These are phyloP conservation scores for Pseudocercospora musae DNA, from an alignment of 2,329 filamentous ascomycete species.

Conservation along the genomic window DNA sequence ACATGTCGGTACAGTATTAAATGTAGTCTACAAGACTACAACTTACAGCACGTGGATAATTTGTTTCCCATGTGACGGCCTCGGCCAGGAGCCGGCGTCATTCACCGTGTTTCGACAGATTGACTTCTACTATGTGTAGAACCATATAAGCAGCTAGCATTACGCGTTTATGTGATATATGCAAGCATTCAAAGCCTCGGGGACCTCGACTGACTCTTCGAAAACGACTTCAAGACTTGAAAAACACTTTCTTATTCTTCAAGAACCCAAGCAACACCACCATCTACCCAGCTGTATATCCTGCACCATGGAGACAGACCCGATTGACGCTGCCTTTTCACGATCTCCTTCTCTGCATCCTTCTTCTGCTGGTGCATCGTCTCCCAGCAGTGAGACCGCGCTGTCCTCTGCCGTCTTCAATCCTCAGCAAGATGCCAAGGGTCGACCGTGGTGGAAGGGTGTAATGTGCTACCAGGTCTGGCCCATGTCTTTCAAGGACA, in stretches of 20 bases:
- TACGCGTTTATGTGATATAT: background rate
- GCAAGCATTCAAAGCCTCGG: background rate
- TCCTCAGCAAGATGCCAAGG: slow-evolving; percentile 10
- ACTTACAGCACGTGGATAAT: background rate
- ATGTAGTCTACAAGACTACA: background rate
- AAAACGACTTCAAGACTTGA: background rate
- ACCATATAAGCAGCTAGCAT: background rate
- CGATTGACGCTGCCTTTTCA: background rate
- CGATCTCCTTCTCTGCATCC: background rate
- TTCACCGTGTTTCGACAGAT: background rate
- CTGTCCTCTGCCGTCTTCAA: background rate
- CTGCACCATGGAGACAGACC: background rate
- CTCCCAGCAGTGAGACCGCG: background rate
- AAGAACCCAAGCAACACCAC: background rate
- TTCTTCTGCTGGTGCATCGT: background rate
- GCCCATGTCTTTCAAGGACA: slow-evolving; percentile 48
- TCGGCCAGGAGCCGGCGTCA: background rate
- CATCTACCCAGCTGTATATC: background rate
- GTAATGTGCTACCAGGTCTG: slow-evolving; percentile 47
- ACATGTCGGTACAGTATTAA: background rate
- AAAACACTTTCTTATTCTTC: background rate
- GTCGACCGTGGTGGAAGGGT: slow-evolving; percentile 45
- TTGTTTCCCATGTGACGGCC: background rate
- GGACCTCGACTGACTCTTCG: background rate
- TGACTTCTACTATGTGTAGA: background rate